A percentile compares a stretch with the other conserved stretches of the same genome.
Evolutionary conservation across 164 flowering plant species (phyloP).

Genomic region (Santalum album): DNA sequence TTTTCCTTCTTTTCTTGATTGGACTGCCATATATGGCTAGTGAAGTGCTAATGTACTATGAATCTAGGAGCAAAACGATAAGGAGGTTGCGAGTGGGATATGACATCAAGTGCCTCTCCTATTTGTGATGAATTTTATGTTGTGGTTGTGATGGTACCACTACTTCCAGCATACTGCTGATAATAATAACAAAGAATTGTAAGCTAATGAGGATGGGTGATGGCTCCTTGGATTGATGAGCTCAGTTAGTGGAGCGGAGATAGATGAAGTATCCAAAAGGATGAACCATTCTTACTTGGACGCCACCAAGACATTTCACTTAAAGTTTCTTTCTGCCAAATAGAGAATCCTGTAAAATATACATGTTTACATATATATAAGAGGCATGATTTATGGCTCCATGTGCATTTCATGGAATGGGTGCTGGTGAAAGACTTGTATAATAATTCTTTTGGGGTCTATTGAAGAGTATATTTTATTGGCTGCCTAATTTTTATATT

Average conservation of each 20-base stretch:
- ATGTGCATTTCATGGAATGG: too few species aligned
- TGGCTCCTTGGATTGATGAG: slow-evolving; percentile 12
- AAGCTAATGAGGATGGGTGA: neutral
- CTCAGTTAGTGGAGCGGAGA: slow-evolving; percentile 12
- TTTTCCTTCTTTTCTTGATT: too few species aligned
- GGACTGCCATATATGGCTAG: slow-evolving; percentile 1
- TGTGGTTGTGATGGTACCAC: slow-evolving; percentile 18
- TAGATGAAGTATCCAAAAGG: slow-evolving; percentile 11
- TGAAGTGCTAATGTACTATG: neutral
- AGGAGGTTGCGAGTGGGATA: slow-evolving; percentile 10
- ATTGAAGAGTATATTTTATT: too few species aligned
- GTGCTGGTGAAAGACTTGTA: too few species aligned
- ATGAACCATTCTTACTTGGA: slow-evolving; percentile 21
- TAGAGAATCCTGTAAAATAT: too few species aligned
- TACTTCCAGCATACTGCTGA: slow-evolving; percentile 8
- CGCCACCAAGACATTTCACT: slow-evolving; percentile 24
- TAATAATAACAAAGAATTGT: neutral
- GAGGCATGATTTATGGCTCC: too few species aligned
- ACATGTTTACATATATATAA: too few species aligned
- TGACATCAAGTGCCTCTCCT: slow-evolving; percentile 11
- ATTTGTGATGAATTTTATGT: slow-evolving; percentile 6
- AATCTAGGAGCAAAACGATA: slow-evolving; percentile 1
- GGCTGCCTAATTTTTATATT: too few species aligned
- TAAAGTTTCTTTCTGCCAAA: slow-evolving; percentile 5
- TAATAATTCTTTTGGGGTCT: too few species aligned